A percentile compares a stretch with the other conserved stretches of the same genome.
Evolutionary conservation across 2,329 filamentous ascomycete genomes (phyloP).

Genomic region (Ascochyta koolunga): DNA sequence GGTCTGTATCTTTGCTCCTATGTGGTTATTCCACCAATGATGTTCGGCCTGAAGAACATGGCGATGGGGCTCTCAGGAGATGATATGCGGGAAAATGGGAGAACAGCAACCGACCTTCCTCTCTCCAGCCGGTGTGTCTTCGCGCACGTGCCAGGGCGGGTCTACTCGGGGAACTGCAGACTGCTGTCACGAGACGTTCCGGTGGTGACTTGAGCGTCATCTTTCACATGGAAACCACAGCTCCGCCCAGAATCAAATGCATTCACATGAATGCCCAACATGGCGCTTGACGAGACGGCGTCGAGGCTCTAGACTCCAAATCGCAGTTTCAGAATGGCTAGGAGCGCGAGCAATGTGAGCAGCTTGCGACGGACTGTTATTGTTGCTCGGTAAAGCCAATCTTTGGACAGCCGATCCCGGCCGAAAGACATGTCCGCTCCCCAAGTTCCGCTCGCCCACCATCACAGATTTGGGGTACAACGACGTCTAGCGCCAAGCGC

Average conservation of each 20-base stretch:
- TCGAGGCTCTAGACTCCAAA: constrained; percentile 1
- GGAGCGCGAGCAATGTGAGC: not conserved
- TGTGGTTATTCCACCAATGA: constrained; percentile 17
- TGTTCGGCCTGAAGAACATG: not conserved
- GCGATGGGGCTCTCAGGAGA: constrained; percentile 12
- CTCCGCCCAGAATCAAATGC: not conserved
- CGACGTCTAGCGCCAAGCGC: constrained; percentile 28
- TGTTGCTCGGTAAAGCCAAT: constrained; percentile 13
- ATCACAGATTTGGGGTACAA: constrained; percentile 39
- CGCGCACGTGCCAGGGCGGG: constrained; percentile 30
- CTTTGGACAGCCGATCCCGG: constrained; percentile 35
- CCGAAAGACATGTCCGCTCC: constrained; percentile 32
- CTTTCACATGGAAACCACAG: constrained; percentile 38
- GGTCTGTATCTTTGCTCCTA: not conserved
- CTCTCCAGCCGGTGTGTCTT: constrained; percentile 23
- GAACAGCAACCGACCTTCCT: constrained; percentile 8
- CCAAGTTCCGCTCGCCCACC: constrained; percentile 46
- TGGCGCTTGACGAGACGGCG: too few species aligned
- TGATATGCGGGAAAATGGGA: constrained; percentile 17
- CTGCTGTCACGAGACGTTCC: constrained; percentile 29
- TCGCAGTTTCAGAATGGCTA: not conserved
- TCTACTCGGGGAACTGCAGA: constrained; percentile 22
- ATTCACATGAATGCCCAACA: constrained; percentile 6
- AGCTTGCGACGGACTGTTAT: not conserved
- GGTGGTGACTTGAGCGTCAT: constrained; percentile 37